phyloP scores from a whole-genome alignment of 1,284 basidiomycete species.

The Xanthoconium separans region DNA sequence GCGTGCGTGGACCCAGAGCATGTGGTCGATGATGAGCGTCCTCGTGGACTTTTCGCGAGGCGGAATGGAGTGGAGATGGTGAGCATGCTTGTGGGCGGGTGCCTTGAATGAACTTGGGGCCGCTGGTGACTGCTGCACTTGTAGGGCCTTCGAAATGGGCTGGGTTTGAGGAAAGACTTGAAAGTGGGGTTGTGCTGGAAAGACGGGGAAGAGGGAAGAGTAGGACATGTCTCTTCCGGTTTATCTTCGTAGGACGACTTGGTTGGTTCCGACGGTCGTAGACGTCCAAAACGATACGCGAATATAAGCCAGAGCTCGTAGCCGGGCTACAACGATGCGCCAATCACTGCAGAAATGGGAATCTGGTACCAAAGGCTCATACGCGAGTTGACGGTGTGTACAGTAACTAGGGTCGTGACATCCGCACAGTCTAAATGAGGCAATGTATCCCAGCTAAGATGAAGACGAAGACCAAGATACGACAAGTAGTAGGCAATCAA shows the following conservation, averaged over 20 bases:
- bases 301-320: constrained; percentile 3
- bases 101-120: constrained; percentile 28
- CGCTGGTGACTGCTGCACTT: constrained; percentile 10
- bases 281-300: neutral
- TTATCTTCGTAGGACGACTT: constrained; percentile 22
- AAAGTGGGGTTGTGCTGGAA: constrained; percentile 21
- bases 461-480: neutral
- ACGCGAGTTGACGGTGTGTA: neutral
- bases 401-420: neutral
- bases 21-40: constrained; percentile 79
- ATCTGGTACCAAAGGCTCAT: neutral
- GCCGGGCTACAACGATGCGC: neutral
- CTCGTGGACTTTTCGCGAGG: constrained; percentile 77
- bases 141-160: constrained; percentile 2
- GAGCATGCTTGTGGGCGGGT: constrained; percentile 41
- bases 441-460: neutral
- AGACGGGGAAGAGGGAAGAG: constrained; percentile 19
- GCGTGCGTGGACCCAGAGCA: constrained; percentile 77
- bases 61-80: constrained; percentile 62
- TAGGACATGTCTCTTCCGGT: constrained; percentile 34
- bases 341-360: neutral
- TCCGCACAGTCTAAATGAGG: neutral
- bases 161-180: constrained; percentile 18
- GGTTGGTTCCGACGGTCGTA: neutral
- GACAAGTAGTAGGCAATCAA: neutral